Evolutionary conservation across 2,329 filamentous ascomycete species (phyloP).

Genomic region (Fusarium sp.): DNA sequence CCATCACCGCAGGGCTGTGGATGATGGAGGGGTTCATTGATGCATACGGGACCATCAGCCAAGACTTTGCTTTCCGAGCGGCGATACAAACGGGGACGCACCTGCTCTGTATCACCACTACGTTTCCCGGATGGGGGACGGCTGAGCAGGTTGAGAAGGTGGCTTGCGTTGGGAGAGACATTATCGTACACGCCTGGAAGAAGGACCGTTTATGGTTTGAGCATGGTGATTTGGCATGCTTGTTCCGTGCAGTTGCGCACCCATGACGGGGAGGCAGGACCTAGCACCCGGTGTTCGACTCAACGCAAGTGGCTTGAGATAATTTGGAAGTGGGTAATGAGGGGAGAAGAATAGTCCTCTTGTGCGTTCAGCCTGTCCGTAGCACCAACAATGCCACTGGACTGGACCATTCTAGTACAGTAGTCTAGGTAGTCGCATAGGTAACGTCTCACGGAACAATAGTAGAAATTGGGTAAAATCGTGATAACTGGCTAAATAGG

Average conservation of each 20-base stretch:
- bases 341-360: no score
- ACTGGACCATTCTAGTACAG: no score
- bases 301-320: no score
- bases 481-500: no score
- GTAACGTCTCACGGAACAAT: no score
- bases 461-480: no score
- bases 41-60: conserved; percentile 1
- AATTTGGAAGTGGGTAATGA: no score
- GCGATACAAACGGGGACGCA: conserved; percentile 10
- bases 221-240: background rate
- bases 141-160: background rate
- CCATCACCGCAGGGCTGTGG: background rate
- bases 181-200: conserved; percentile 9
- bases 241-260: background rate
- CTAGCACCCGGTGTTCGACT: no score
- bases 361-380: no score
- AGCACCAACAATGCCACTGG: no score
- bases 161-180: conserved; percentile 6
- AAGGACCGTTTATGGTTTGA: conserved; percentile 7
- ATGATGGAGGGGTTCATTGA: conserved; percentile 14
- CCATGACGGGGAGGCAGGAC: no score
- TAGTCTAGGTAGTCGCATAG: no score
- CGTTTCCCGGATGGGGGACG: conserved; percentile 4
- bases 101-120: conserved; percentile 11
- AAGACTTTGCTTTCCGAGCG: conserved; percentile 3